Conservation (phyloP, 148 eudicot species). For the Nepenthes gracilis region DNA sequence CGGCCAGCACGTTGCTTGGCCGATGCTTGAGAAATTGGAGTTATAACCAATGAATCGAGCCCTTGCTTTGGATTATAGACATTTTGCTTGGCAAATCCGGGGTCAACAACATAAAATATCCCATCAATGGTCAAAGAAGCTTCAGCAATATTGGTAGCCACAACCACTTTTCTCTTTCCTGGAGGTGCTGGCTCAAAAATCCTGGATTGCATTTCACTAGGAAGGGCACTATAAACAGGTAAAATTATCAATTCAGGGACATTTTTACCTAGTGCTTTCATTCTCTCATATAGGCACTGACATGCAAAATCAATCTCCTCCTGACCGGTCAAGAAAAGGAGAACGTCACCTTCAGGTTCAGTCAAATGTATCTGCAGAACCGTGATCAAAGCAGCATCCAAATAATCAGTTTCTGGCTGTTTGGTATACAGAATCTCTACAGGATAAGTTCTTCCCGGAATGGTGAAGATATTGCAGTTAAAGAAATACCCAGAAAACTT, state of each 20-base stretch:
- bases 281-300: constrained; percentile 76
- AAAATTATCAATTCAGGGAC: constrained; percentile 83
- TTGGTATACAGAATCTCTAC: constrained; percentile 79
- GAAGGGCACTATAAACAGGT: constrained; percentile 93
- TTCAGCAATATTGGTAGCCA: constrained; percentile 96
- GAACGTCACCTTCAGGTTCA: constrained; percentile 88
- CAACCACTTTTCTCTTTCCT: constrained; percentile 92
- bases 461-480: constrained; percentile 71
- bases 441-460: constrained; percentile 86
- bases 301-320: constrained; percentile 95
- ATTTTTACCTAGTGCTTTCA: constrained; percentile 77
- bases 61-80: constrained; percentile 85
- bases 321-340: constrained; percentile 86
- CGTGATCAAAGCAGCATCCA: constrained; percentile 75
- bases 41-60: constrained; percentile 62
- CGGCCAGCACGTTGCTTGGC: constrained; percentile 90
- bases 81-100: constrained; percentile 86
- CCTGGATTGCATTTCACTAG: constrained; percentile 93
- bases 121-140: constrained; percentile 97
- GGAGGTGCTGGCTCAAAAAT: constrained; percentile 93
- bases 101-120: constrained; percentile 79
- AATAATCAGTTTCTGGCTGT: constrained; percentile 76
- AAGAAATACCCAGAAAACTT: constrained; percentile 86
- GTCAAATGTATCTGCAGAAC: constrained; percentile 85
- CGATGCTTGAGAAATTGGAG: constrained; percentile 82